These are phyloP conservation scores for Phalaenopsis aphrodite DNA, from an alignment of 106 monocot species.

Conservation along the genomic window DNA sequence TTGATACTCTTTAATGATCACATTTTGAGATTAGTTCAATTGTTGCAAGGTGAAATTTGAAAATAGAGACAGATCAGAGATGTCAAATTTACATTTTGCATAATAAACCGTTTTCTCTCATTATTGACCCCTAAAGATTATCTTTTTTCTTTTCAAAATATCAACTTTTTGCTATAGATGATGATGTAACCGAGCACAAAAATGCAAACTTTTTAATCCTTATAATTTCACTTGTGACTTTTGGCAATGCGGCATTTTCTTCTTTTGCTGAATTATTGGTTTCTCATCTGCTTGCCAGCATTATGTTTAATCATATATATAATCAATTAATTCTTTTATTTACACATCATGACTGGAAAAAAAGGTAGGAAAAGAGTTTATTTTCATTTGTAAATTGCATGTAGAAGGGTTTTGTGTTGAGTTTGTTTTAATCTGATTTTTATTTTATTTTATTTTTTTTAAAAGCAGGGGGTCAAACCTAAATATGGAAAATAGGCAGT, in stretches of 20 bases:
- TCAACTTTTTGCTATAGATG: neutral
- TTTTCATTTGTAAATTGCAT: no score
- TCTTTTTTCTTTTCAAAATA: neutral
- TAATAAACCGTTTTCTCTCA: neutral
- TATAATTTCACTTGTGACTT: neutral
- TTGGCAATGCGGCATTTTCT: neutral
- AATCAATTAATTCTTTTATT: no score
- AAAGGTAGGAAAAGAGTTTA: no score
- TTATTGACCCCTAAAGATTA: neutral
- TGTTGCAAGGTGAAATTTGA: neutral
- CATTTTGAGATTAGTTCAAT: neutral
- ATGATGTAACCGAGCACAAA: neutral
- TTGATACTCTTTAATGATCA: neutral
- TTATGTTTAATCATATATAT: neutral
- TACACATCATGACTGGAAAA: no score
- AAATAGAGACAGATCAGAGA: neutral
- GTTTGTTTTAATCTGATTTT: no score
- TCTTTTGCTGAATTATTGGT: constrained; percentile 1
- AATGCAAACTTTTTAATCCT: no score
- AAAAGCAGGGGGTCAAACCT: no score
- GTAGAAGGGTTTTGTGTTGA: no score
- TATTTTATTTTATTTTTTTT: no score
- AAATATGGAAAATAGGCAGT: no score
- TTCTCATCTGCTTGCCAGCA: neutral
- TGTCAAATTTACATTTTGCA: constrained; percentile 1